Evolutionary conservation across 176 grass and related monocot species (phyloP), one percentile per base, ranked within the genome.

Genomic region (Phyllostachys edulis): DNA sequence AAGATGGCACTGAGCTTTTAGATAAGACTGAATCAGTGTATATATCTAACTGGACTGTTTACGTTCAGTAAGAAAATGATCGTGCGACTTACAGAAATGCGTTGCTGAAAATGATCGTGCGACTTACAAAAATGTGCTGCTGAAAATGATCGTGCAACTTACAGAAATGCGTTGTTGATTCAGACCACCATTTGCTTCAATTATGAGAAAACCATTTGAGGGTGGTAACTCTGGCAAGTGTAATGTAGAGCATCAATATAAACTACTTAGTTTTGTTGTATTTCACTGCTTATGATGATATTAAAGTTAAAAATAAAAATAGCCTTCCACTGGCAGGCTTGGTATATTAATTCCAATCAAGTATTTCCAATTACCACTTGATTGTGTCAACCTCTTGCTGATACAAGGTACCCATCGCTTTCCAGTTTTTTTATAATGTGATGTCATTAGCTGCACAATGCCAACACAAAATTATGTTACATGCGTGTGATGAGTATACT

Each of bases 101-200:
- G 92, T 51, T 97, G 95, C 74, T 97, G 92, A 88, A 17, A n/a
- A 57, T 57, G 54, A n/a, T 9, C 2, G 20, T 57, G 47, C 47
- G 9, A 50, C 47, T 50, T 50, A 50, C 47, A 50, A 9, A 50
- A 21, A 3, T 21, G 20, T 57, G 2, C 7, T 57, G 7, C 54
- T 9, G 18, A 59, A 67, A 75, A 80, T 66, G 14, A 65, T 76
- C 4, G 0, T 87, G 55, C 9, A 92, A 94, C 92, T 93, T 98
- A 92, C 96, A 65, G 92, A 98, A 86, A 98, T 78, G 6, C 92
- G 92, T 41, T 98, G 96, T 75, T 98, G 96, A 88, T 98, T 85
- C n/a, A n/a, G n/a, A n/a, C n/a, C n/a, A n/a, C n/a, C n/a, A n/a
- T n/a, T n/a, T n/a, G n/a, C n/a, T n/a, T 98, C 96, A 54, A 95